Conservation (phyloP, 768 basidiomycete genomes). For the Paxillus involutus region DNA sequence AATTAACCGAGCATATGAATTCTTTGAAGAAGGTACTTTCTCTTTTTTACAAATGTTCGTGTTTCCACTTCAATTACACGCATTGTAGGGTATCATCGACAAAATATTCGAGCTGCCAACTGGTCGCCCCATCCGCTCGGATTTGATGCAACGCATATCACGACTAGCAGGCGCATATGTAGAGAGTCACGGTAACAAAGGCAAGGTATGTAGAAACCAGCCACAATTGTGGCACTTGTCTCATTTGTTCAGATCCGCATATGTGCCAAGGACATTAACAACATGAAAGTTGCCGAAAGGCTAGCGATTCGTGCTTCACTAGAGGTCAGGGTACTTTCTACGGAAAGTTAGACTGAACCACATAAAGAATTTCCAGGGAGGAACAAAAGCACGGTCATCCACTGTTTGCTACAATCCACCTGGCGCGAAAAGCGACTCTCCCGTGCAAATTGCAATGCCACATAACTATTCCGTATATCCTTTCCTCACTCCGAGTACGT, state of each 20-base stretch:
- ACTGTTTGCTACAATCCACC: constrained; percentile 34
- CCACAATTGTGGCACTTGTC: not conserved
- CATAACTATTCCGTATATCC: constrained; percentile 66
- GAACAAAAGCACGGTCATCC: constrained; percentile 5
- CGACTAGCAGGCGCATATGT: constrained; percentile 63
- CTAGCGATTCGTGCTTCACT: constrained; percentile 51
- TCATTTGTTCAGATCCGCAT: constrained; percentile 49
- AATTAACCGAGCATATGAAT: constrained; percentile 45
- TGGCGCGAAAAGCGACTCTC: constrained; percentile 20
- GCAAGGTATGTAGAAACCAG: constrained; percentile 39
- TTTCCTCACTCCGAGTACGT: constrained; percentile 49
- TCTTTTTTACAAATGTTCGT: not conserved
- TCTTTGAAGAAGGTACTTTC: constrained; percentile 47
- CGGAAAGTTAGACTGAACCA: constrained; percentile 6
- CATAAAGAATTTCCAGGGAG: constrained; percentile 12
- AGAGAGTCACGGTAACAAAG: constrained; percentile 47
- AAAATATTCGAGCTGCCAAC: constrained; percentile 46
- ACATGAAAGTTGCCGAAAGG: constrained; percentile 47
- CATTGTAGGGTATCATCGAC: constrained; percentile 25
- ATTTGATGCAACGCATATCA: constrained; percentile 65
- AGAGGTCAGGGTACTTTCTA: constrained; percentile 41
- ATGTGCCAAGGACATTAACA: constrained; percentile 43
- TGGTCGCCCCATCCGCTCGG: constrained; percentile 38
- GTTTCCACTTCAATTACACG: not conserved
- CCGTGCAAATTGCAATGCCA: constrained; percentile 30